Conservation (phyloP, 208 protist genomes). For the Trypanosoma theileri region DNA sequence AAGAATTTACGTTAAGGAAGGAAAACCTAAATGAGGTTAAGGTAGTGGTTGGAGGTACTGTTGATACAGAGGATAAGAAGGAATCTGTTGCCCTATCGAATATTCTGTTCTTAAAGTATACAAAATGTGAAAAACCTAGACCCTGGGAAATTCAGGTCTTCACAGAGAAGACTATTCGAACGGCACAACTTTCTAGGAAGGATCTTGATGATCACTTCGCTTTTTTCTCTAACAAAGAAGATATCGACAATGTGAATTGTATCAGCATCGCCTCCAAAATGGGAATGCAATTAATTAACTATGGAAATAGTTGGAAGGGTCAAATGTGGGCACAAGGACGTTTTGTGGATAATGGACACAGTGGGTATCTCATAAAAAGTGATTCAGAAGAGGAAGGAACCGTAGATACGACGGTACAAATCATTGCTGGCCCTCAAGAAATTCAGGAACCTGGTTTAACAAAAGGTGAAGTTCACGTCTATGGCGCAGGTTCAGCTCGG, state of each 20-base stretch:
- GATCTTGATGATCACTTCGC: constrained; percentile 69
- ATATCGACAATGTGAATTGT: constrained; percentile 19
- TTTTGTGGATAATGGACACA: constrained; percentile 82
- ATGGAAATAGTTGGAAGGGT: constrained; percentile 47
- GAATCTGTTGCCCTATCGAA: constrained; percentile 59
- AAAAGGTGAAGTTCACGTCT: constrained; percentile 39
- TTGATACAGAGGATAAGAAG: constrained; percentile 62
- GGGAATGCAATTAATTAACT: constrained; percentile 80
- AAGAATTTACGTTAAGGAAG: constrained; percentile 78
- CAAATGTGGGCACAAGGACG: constrained; percentile 64
- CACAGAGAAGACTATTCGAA: constrained; percentile 18
- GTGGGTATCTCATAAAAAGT: constrained; percentile 83
- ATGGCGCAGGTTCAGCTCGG: constrained; percentile 54
- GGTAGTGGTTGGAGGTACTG: constrained; percentile 78
- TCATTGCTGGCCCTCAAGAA: constrained; percentile 74
- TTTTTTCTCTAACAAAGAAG: constrained; percentile 47
- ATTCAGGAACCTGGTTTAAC: constrained; percentile 50
- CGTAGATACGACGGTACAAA: constrained; percentile 49
- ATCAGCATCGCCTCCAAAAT: constrained; percentile 45
- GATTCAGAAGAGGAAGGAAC: constrained; percentile 42
- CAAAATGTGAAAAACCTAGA: constrained; percentile 31
- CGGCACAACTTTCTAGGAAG: constrained; percentile 27
- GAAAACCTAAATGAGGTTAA: constrained; percentile 87
- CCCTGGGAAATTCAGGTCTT: constrained; percentile 66
- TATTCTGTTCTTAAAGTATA: constrained; percentile 82